A percentile compares a stretch with the other conserved stretches of the same genome.
Evolutionary conservation across 768 basidiomycete genomes (phyloP).

Genomic region (Pleurotus tuoliensis): DNA sequence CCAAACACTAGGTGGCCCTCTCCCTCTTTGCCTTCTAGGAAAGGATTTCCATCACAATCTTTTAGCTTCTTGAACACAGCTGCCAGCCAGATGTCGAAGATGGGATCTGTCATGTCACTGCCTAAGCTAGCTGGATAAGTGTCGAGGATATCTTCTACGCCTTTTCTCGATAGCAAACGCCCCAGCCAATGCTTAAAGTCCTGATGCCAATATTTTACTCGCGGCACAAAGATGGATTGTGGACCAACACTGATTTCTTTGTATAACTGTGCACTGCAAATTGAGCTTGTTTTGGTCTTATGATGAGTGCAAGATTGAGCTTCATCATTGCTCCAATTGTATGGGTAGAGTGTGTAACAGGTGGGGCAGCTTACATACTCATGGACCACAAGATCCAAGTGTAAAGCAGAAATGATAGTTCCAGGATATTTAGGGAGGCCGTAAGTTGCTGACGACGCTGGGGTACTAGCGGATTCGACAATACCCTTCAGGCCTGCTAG

Average conservation of each 20-base stretch:
- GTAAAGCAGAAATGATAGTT: conserved; percentile 7
- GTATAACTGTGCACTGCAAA: not conserved
- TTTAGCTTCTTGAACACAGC: not conserved
- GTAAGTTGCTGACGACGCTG: too few species aligned
- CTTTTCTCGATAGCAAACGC: conserved; percentile 19
- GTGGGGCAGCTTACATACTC: conserved; percentile 19
- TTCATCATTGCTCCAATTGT: conserved; percentile 5
- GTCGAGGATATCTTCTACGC: conserved; percentile 21
- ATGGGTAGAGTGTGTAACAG: conserved; percentile 19
- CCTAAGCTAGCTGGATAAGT: conserved; percentile 7
- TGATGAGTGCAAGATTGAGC: not conserved
- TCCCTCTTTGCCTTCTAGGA: not conserved
- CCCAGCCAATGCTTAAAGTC: conserved; percentile 22
- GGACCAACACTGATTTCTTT: conserved; percentile 8
- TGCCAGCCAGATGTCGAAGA: not conserved
- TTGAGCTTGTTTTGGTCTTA: not conserved
- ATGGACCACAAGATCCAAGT: conserved; percentile 18
- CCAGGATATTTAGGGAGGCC: not conserved
- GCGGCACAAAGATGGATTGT: conserved; percentile 6
- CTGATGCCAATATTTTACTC: conserved; percentile 17
- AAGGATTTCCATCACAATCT: not conserved
- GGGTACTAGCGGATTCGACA: too few species aligned
- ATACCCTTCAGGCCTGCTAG: too few species aligned
- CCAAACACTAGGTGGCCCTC: not conserved
- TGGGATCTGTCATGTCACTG: not conserved